Conservation (phyloP, 371 early-diverging fungal species). For the Syncephalastrum monosporum region DNA sequence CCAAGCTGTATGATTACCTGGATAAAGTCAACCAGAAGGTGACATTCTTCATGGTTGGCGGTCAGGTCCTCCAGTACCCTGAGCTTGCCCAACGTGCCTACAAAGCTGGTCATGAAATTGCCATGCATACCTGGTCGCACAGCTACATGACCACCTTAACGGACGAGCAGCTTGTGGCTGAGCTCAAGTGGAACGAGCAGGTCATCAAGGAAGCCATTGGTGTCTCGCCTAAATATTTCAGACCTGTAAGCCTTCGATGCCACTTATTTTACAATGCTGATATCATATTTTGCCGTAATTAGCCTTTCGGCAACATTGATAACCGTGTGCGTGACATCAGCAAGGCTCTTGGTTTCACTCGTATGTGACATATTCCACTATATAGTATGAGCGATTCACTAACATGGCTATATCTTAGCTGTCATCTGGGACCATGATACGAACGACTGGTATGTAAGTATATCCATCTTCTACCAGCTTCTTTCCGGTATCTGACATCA, state of each 20-base stretch:
- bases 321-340: conserved; percentile 51
- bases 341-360: conserved; percentile 44
- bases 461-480: background rate
- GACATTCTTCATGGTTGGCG: conserved; percentile 60
- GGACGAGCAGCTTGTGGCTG: conserved; percentile 62
- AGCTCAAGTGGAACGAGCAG: conserved; percentile 62
- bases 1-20: conserved; percentile 39
- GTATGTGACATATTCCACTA: conserved; percentile 9
- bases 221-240: conserved; percentile 57
- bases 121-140: conserved; percentile 62
- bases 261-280: too few relatives aligned
- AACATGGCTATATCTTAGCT: conserved; percentile 16
- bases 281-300: background rate
- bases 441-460: conserved; percentile 36
- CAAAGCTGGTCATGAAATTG: conserved; percentile 52
- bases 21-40: conserved; percentile 35
- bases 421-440: conserved; percentile 51
- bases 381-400: background rate
- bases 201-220: conserved; percentile 63
- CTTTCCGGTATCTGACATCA: too few relatives aligned
- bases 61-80: conserved; percentile 49
- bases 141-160: conserved; percentile 58
- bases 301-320: conserved; percentile 53
- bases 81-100: conserved; percentile 37
- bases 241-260: conserved; percentile 39